Conservation (phyloP, 345 rosid species). For the Pugionium cornutum region DNA sequence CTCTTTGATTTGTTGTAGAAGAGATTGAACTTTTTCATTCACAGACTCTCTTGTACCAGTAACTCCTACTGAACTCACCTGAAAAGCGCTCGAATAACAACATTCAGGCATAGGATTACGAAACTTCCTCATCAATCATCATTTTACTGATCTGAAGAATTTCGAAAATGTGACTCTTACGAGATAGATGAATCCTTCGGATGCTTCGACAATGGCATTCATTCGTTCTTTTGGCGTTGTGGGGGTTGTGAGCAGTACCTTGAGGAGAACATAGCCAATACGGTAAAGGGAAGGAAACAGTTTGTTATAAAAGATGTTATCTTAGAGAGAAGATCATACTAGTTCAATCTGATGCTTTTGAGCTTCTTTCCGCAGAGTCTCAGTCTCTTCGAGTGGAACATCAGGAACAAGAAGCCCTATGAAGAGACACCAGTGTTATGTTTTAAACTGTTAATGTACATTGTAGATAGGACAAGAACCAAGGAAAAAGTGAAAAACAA, state of each 20-base stretch:
- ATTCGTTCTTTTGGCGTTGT: constrained; percentile 73
- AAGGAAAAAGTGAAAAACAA: neutral
- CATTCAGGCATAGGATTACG: neutral
- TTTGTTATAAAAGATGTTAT: constrained; percentile 9
- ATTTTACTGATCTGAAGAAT: neutral
- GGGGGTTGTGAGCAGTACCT: constrained; percentile 91
- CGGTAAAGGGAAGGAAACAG: neutral
- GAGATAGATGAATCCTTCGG: constrained; percentile 86
- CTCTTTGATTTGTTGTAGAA: constrained; percentile 69
- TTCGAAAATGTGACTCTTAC: constrained; percentile 46
- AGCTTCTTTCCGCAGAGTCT: constrained; percentile 72
- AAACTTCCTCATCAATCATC: neutral
- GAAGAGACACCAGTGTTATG: constrained; percentile 7
- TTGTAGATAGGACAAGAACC: neutral
- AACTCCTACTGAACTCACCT: constrained; percentile 91
- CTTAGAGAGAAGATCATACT: constrained; percentile 37
- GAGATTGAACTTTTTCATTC: constrained; percentile 61
- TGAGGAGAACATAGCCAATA: constrained; percentile 24
- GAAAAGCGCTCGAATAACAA: constrained; percentile 19
- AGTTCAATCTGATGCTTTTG: constrained; percentile 69
- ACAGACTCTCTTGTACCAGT: constrained; percentile 85
- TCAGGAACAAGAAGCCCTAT: constrained; percentile 94
- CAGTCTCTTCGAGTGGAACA: constrained; percentile 94
- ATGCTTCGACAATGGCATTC: constrained; percentile 78
- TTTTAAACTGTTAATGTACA: neutral